Conservation (phyloP, 1,284 basidiomycete genomes). For the Austroboletus niveus region DNA sequence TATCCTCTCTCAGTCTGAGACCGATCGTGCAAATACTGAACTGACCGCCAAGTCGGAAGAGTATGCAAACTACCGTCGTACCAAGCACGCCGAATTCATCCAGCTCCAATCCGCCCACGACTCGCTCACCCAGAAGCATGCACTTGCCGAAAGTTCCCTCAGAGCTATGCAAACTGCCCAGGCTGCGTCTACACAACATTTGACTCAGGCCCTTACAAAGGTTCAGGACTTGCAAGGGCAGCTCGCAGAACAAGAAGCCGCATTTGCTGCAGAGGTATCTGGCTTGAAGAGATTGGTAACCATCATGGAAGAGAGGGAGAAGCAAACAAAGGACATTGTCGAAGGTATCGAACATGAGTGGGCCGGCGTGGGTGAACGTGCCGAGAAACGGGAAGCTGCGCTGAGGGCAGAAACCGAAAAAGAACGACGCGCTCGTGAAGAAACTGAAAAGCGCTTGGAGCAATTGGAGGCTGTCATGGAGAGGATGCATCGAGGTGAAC, state of each 20-base stretch:
- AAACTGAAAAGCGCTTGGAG: conserved; percentile 57
- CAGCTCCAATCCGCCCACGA: conserved; percentile 74
- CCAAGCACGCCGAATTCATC: conserved; percentile 73
- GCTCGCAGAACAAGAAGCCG: conserved; percentile 76
- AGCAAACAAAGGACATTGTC: conserved; percentile 74
- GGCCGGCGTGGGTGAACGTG: conserved; percentile 66
- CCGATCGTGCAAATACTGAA: conserved; percentile 62
- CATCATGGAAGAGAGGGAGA: conserved; percentile 83
- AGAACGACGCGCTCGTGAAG: conserved; percentile 58
- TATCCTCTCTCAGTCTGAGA: conserved; percentile 67
- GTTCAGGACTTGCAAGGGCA: conserved; percentile 70
- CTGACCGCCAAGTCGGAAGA: conserved; percentile 67
- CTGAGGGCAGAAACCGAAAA: conserved; percentile 67
- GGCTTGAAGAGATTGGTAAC: conserved; percentile 69
- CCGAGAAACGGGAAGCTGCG: conserved; percentile 62
- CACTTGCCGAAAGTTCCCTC: conserved; percentile 60
- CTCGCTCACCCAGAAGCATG: conserved; percentile 59
- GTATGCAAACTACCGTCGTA: conserved; percentile 67
- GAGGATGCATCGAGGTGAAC: conserved; percentile 64
- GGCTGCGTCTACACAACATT: conserved; percentile 60
- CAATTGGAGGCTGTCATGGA: conserved; percentile 65
- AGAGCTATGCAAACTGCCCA: conserved; percentile 71
- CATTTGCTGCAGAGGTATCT: conserved; percentile 72
- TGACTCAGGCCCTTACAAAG: conserved; percentile 68
- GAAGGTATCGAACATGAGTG: conserved; percentile 78